Evolutionary conservation across 2,329 filamentous ascomycete species (phyloP).

Genomic region (Plectosphaerella cucumerina): DNA sequence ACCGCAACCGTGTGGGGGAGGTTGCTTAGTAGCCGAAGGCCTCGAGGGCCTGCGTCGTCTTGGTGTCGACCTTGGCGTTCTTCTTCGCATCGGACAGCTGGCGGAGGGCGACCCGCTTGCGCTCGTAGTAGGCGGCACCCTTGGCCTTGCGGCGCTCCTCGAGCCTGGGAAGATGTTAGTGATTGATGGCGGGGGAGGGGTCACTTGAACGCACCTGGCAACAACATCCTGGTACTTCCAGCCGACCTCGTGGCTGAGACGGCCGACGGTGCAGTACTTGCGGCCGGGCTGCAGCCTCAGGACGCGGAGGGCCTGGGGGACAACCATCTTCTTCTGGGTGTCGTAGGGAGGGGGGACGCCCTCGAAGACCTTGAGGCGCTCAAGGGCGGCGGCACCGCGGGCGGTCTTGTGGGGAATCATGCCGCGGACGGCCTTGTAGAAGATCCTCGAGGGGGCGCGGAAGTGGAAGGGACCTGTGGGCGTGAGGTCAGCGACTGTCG

Average conservation of each 20-base stretch:
- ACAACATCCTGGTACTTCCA: conserved; percentile 99
- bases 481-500: conserved; percentile 24
- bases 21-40: conserved; percentile 77
- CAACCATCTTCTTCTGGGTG: conserved; percentile 99
- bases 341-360: conserved; percentile 98
- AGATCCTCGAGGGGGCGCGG: conserved; percentile 97
- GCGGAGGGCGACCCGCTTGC: conserved; percentile 95
- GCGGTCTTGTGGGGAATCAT: conserved; percentile 99
- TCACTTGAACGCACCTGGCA: conserved; percentile 68
- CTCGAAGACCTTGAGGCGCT: conserved; percentile 99
- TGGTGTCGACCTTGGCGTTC: conserved; percentile 79
- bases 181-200: not conserved
- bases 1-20: conserved; percentile 10
- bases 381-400: conserved; percentile 91
- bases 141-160: conserved; percentile 99
- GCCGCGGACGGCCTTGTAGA: conserved; percentile 99
- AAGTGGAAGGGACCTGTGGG: conserved; percentile 93
- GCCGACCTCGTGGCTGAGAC: conserved; percentile 97
- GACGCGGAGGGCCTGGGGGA: conserved; percentile 95
- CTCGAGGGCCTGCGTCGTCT: conserved; percentile 85
- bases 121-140: conserved; percentile 98
- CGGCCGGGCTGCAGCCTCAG: conserved; percentile 96
- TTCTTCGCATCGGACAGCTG: conserved; percentile 91
- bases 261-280: conserved; percentile 99
- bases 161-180: conserved; percentile 55